A percentile compares a stretch with the other conserved stretches of the same genome.
phyloP scores from a whole-genome alignment of 768 basidiomycete species.

The Dendrothele bispora region DNA sequence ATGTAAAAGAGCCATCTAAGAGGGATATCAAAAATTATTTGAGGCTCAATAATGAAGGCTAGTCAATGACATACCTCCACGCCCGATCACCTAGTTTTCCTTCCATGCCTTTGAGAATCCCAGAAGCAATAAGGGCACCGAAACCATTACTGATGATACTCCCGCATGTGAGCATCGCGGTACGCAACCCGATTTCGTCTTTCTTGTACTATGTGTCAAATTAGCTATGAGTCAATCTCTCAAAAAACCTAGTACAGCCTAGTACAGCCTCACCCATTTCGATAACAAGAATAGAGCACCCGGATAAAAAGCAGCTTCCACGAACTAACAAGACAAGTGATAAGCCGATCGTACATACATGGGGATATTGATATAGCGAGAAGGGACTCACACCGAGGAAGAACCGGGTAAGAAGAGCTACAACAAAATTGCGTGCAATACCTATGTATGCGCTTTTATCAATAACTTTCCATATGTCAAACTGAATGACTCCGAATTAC shows the following conservation, averaged over 20 bases:
- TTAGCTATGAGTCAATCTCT: constrained; percentile 1
- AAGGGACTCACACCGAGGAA: constrained; percentile 18
- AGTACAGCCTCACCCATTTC: constrained; percentile 8
- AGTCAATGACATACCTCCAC: constrained; percentile 42
- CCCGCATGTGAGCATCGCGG: constrained; percentile 46
- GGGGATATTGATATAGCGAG: too few relatives aligned
- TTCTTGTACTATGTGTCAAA: constrained; percentile 53
- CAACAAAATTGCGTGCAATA: constrained; percentile 6
- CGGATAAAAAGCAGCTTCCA: constrained; percentile 45
- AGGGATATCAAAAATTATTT: neutral
- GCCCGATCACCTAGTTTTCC: constrained; percentile 46
- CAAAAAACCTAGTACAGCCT: neutral
- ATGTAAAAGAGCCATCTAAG: constrained; percentile 48
- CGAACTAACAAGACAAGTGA: too few relatives aligned
- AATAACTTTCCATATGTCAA: neutral
- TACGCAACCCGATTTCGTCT: constrained; percentile 37
- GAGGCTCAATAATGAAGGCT: constrained; percentile 7
- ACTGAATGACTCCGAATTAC: neutral
- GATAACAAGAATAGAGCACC: constrained; percentile 36
- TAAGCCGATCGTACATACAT: neutral
- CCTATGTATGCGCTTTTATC: neutral
- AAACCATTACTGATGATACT: constrained; percentile 58
- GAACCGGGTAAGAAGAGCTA: constrained; percentile 44
- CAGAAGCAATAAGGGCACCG: constrained; percentile 44
- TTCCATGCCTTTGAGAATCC: constrained; percentile 46